A percentile compares a stretch with the other conserved stretches of the same genome.
Conservation (phyloP, 345 rosid species). For the Brassica nigra region DNA sequence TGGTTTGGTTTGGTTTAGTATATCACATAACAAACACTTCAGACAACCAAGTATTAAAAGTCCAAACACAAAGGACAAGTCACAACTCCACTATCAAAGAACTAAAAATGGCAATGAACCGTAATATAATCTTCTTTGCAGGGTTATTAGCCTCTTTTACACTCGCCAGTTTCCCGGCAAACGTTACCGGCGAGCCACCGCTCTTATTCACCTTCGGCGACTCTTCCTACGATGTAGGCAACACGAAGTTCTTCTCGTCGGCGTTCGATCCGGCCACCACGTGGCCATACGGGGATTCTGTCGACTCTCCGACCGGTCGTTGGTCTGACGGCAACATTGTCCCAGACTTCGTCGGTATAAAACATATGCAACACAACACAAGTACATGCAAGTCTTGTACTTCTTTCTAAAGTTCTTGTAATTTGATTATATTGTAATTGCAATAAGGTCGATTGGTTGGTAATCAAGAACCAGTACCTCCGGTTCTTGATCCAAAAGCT, state of each 20-base stretch:
- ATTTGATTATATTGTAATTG: not conserved
- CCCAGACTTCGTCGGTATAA: conserved; percentile 38
- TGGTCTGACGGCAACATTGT: conserved; percentile 42
- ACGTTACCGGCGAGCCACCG: conserved; percentile 33
- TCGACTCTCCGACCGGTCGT: conserved; percentile 37
- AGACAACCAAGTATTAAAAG: not conserved
- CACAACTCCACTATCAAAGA: conserved; percentile 1
- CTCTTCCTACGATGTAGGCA: conserved; percentile 46
- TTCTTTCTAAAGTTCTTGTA: not conserved
- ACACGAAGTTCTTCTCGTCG: conserved; percentile 36
- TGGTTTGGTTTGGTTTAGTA: not conserved
- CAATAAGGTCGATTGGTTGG: conserved; percentile 31
- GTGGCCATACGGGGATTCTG: conserved; percentile 43
- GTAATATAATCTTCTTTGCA: conserved; percentile 20
- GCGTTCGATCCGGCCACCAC: conserved; percentile 35
- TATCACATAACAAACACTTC: not conserved
- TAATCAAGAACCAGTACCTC: conserved; percentile 23
- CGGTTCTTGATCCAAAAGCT: conserved; percentile 34
- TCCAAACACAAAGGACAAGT: not conserved
- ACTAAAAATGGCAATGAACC: conserved; percentile 11
- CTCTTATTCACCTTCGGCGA: conserved; percentile 42
- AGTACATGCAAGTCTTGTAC: not conserved
- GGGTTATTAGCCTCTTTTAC: conserved; percentile 12
- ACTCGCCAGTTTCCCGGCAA: conserved; percentile 9
- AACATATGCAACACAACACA: not conserved